Percentiles rank a stretch among this genome's conserved stretches.
These are phyloP conservation scores for Fusarium veterinarium DNA, from an alignment of 2,329 filamentous ascomycete genomes.

Conservation along the genomic window DNA sequence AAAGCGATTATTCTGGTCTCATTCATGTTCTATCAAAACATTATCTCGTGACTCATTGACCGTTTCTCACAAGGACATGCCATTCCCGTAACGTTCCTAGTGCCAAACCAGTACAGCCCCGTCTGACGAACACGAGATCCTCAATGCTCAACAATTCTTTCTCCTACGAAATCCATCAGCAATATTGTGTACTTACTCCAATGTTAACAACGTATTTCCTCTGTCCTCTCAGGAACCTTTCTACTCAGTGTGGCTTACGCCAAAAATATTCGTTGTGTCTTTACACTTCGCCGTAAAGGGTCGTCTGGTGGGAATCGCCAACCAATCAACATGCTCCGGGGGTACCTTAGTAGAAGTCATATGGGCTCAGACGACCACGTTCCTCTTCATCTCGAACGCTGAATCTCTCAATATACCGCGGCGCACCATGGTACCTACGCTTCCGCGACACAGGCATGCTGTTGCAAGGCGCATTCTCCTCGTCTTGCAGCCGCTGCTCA, in stretches of 20 bases:
- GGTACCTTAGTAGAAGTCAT: too few relatives aligned
- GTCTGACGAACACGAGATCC: rapidly evolving
- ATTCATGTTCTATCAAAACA: not conserved
- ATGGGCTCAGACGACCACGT: rapidly evolving
- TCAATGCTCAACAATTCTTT: not conserved
- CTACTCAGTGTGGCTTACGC: not conserved
- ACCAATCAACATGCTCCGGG: not conserved
- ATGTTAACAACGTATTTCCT: rapidly evolving
- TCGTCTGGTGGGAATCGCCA: rapidly evolving
- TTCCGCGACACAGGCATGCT: not conserved
- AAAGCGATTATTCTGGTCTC: rapidly evolving
- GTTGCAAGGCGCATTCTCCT: not conserved
- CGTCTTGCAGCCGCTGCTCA: not conserved
- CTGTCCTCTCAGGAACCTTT: not conserved
- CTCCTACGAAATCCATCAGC: rapidly evolving
- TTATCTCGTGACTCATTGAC: not conserved
- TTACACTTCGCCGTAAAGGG: not conserved
- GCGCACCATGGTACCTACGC: not conserved
- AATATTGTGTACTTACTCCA: not conserved
- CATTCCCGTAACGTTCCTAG: not conserved
- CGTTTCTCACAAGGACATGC: not conserved
- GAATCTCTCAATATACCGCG: not conserved
- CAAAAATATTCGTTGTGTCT: too few relatives aligned
- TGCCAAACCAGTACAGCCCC: not conserved
- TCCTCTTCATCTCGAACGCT: not conserved